Evolutionary conservation across 73 alveolate genomes (phyloP).

Genomic region (Durusdinium trenchii): DNA sequence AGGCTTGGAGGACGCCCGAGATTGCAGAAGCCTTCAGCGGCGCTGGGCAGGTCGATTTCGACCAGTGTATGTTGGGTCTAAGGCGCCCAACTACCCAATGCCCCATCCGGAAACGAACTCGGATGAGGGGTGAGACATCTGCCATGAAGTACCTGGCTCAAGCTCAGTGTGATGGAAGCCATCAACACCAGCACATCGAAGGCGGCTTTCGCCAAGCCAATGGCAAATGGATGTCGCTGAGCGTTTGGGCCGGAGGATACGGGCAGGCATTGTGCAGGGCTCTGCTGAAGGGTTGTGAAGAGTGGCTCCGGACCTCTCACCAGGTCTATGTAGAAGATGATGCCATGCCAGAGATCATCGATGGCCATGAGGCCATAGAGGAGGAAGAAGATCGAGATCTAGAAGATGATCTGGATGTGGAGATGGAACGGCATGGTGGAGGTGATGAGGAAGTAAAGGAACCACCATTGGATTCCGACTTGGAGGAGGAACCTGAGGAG

Average conservation of each 20-base stretch:
- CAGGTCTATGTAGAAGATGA: too few relatives aligned
- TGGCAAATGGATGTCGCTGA: background rate
- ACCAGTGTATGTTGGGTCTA: conserved; percentile 11
- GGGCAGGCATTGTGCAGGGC: background rate
- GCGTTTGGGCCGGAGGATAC: background rate
- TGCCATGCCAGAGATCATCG: too few relatives aligned
- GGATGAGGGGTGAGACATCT: background rate
- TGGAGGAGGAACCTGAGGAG: too few relatives aligned
- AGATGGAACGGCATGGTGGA: too few relatives aligned
- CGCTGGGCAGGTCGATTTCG: background rate
- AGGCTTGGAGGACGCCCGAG: conserved; percentile 1
- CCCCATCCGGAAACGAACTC: background rate
- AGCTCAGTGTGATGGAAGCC: background rate
- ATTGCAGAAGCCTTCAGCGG: background rate
- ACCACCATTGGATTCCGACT: too few relatives aligned
- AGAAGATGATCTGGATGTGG: too few relatives aligned
- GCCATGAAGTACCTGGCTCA: background rate
- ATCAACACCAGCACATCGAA: background rate
- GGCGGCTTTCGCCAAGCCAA: background rate
- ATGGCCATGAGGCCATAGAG: too few relatives aligned
- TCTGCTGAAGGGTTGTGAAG: background rate
- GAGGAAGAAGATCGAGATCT: too few relatives aligned
- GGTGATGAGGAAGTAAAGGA: too few relatives aligned
- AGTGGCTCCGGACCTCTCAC: too few relatives aligned
- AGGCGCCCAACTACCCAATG: background rate